phyloP scores from a whole-genome alignment of 768 basidiomycete species.

The Russula emetica region DNA sequence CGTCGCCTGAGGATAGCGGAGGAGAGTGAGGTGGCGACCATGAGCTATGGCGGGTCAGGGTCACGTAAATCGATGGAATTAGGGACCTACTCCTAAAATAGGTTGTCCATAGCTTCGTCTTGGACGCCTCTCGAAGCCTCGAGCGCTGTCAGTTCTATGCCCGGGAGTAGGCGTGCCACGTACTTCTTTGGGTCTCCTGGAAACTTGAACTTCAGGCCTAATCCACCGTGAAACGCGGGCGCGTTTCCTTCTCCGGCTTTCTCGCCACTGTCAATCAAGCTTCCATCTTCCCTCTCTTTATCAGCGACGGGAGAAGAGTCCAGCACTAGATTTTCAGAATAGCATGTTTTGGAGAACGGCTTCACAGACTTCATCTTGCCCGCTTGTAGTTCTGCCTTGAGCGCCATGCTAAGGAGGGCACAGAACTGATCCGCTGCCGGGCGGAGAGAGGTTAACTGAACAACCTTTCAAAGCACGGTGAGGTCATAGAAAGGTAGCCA shows the following conservation, averaged over 20 bases:
- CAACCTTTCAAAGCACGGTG: conserved; percentile 48
- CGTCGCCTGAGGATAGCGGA: conserved; percentile 95
- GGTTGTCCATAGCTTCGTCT: conserved; percentile 91
- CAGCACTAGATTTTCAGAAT: conserved; percentile 82
- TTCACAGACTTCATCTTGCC: conserved; percentile 94
- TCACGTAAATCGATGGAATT: background rate
- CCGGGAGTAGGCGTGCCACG: conserved; percentile 29
- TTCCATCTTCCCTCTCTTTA: conserved; percentile 49
- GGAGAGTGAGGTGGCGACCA: conserved; percentile 89
- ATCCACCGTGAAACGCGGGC: conserved; percentile 65
- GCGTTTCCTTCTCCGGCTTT: conserved; percentile 51
- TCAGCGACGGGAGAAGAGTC: conserved; percentile 42
- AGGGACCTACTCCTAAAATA: conserved; percentile 67
- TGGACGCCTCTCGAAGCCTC: conserved; percentile 85
- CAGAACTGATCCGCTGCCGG: conserved; percentile 95
- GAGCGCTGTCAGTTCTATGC: background rate
- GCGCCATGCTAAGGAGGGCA: conserved; percentile 76
- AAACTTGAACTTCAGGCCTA: conserved; percentile 81
- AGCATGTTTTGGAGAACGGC: conserved; percentile 85
- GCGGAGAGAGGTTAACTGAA: conserved; percentile 89
- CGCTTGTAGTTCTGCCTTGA: conserved; percentile 84
- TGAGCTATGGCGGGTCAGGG: conserved; percentile 52
- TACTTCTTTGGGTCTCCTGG: conserved; percentile 92
- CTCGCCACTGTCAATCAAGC: conserved; percentile 57
- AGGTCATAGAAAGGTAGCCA: conserved; percentile 1